phyloP scores from a whole-genome alignment of 148 eudicot genomes.

The Polygonum aviculare region DNA sequence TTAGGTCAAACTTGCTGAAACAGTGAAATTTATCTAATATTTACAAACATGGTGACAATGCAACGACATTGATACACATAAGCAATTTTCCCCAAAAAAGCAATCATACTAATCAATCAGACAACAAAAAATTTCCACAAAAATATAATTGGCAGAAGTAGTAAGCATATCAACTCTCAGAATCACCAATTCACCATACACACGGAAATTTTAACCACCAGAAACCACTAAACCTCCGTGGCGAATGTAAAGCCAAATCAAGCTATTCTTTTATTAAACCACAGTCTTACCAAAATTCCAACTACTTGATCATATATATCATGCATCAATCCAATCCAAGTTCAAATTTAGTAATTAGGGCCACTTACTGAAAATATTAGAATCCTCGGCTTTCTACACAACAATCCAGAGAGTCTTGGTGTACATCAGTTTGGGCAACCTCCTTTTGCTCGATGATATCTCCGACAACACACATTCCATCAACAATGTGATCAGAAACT shows the following conservation, averaged over 20 bases:
- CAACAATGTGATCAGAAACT: conserved; percentile 62
- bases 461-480: conserved; percentile 54
- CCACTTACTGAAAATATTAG: conserved; percentile 40
- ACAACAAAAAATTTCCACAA: not conserved
- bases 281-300: not conserved
- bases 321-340: not conserved
- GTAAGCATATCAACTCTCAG: no score
- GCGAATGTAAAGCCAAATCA: not conserved
- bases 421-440: conserved; percentile 59
- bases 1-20: no score
- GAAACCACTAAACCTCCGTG: no score
- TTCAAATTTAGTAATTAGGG: not conserved
- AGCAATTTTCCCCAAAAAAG: no score
- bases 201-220: no score
- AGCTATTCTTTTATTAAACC: not conserved
- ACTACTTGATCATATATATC: not conserved
- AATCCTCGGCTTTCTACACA: conserved; percentile 73
- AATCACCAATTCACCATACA: not conserved
- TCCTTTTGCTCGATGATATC: conserved; percentile 67
- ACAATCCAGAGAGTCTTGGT: conserved; percentile 76
- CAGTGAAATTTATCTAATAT: no score
- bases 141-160: not conserved
- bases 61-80: no score
- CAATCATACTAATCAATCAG: not conserved
- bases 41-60: no score